Evolutionary conservation across 352 stramenopile genomes (phyloP).

Genomic region (Globisporangium uncinulatum): DNA sequence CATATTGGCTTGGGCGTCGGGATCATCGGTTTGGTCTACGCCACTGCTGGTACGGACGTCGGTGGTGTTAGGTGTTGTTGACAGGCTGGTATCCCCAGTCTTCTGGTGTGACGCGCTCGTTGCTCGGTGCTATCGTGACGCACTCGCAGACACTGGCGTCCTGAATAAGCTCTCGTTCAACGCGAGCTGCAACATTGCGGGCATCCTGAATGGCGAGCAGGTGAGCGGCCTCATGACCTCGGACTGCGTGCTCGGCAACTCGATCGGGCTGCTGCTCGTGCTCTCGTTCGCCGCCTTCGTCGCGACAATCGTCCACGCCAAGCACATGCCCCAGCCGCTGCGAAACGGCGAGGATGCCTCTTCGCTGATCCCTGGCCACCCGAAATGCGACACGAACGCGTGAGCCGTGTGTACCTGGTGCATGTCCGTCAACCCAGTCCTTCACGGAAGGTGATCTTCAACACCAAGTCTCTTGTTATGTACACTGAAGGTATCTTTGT

Average conservation of each 20-base stretch:
- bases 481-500: too few relatives aligned
- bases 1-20: slow-evolving; percentile 65
- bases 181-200: slow-evolving; percentile 74
- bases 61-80: neutral
- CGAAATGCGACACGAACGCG: neutral
- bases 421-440: neutral
- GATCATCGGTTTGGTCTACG: slow-evolving; percentile 55
- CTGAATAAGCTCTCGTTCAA: slow-evolving; percentile 86
- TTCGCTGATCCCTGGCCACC: slow-evolving; percentile 26
- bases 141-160: slow-evolving; percentile 39
- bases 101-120: neutral
- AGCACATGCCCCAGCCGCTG: slow-evolving; percentile 21
- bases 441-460: too few relatives aligned
- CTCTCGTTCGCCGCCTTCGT: slow-evolving; percentile 35
- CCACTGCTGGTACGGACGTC: slow-evolving; percentile 34
- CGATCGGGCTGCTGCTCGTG: slow-evolving; percentile 58
- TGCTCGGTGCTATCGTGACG: neutral
- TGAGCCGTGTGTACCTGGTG: neutral
- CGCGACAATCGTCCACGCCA: slow-evolving; percentile 47
- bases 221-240: slow-evolving; percentile 68
- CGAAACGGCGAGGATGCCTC: slow-evolving; percentile 24
- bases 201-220: slow-evolving; percentile 46
- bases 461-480: too few relatives aligned
- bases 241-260: slow-evolving; percentile 73
- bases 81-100: too few relatives aligned